These are phyloP conservation scores for Fraxinus nigra DNA, from an alignment of 305 asterid genomes.

Conservation along the genomic window DNA sequence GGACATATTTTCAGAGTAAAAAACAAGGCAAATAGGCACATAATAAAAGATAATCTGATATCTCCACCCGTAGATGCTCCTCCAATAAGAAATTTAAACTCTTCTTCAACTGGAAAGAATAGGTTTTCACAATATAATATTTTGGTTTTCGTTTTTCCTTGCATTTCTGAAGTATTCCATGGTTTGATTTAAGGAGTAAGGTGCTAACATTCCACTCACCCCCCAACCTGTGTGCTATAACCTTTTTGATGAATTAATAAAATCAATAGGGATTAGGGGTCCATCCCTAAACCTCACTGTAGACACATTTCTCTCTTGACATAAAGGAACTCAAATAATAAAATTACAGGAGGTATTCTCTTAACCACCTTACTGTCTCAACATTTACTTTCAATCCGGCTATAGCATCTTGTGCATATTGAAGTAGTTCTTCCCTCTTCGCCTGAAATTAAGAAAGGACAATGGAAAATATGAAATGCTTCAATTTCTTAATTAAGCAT, in stretches of 20 bases:
- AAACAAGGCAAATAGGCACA: not conserved
- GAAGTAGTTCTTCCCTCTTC: conserved; percentile 86
- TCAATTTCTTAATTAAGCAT: conserved; percentile 22
- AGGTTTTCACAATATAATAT: not conserved
- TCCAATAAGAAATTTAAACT: not conserved
- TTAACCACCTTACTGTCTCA: conserved; percentile 77
- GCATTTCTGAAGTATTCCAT: not conserved
- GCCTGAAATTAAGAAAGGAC: conserved; percentile 46
- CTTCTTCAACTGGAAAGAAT: not conserved
- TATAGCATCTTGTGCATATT: conserved; percentile 85
- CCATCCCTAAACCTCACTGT: not conserved
- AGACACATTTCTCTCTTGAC: not conserved
- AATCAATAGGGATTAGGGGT: not conserved
- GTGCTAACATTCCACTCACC: not conserved
- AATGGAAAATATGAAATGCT: not conserved
- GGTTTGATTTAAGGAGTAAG: not conserved
- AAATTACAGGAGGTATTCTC: conserved; percentile 37
- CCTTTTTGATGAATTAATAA: not conserved
- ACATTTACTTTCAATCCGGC: conserved; percentile 83
- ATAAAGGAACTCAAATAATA: not conserved
- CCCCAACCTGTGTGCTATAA: not conserved
- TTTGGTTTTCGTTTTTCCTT: not conserved
- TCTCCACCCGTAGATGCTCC: not conserved
- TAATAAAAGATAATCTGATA: not conserved
- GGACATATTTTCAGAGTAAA: not conserved